Conservation (phyloP, 1,284 basidiomycete genomes). For the Malassezia slooffiae region DNA sequence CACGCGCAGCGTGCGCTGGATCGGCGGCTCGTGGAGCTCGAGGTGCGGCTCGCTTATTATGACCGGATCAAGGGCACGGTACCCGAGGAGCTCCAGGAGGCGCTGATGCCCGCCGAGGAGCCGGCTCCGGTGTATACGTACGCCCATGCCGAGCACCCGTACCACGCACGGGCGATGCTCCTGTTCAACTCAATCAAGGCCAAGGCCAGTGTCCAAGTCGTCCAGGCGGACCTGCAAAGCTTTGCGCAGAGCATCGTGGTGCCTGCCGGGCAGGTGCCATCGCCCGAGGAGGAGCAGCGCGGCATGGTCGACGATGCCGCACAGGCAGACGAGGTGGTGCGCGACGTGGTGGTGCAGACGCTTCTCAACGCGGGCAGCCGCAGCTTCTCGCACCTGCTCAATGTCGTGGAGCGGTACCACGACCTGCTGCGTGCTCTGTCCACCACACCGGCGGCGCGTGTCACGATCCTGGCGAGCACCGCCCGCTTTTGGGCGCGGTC, state of each 20-base stretch:
- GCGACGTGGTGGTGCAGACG: constrained; percentile 75
- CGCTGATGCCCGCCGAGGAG: constrained; percentile 60
- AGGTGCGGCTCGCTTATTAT: constrained; percentile 82
- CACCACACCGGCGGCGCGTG: constrained; percentile 50
- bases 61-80: constrained; percentile 83
- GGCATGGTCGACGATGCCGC: constrained; percentile 43
- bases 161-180: constrained; percentile 68
- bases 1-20: constrained; percentile 83
- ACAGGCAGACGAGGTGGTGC: constrained; percentile 57
- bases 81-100: constrained; percentile 61
- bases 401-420: constrained; percentile 91
- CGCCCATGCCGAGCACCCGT: constrained; percentile 51
- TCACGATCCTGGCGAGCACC: constrained; percentile 59
- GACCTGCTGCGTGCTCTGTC: constrained; percentile 66
- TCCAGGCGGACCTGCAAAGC: constrained; percentile 63
- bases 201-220: constrained; percentile 60
- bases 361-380: constrained; percentile 81
- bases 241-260: constrained; percentile 26
- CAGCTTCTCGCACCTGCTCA: constrained; percentile 94
- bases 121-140: constrained; percentile 76
- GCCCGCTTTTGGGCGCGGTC: constrained; percentile 59
- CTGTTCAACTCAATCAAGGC: constrained; percentile 69
- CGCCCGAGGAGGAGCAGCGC: constrained; percentile 48
- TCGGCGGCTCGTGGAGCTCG: constrained; percentile 74
- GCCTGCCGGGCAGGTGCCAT: constrained; percentile 53